Evolutionary conservation across 805 yeast genomes (phyloP), one percentile per base, ranked within the genome.

Genomic region (Blastobotrys americana): DNA sequence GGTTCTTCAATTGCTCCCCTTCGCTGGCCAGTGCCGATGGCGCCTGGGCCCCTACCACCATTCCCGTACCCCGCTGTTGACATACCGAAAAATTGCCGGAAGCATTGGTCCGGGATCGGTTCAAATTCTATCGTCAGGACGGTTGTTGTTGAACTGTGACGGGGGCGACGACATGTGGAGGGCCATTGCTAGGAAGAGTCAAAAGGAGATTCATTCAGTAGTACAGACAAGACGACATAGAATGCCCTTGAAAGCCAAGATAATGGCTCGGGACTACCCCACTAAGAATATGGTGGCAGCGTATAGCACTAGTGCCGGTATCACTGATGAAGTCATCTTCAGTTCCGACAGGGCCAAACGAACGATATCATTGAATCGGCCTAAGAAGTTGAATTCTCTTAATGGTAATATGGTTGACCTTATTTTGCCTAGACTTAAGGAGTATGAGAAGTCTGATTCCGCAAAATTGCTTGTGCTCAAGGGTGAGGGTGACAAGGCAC

Each of bases 351-450:
- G 79, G 55, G 75, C 79, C 40, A 79, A 93, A 9, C 77, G 96
- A 50, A 67, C 84, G 31, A 70, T 89, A 54, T 74, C 83, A 5
- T 71, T 90, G 52, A 86, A 90, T 69, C 76, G 97, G 48, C 81
- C 89, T 18, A 61, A 71, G 44, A 90, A 90, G 61, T 75, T 93
- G 58, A 93, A 90, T 67, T 90, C 97, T 3, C 70, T 90, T 54
- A 83, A 78, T 62, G 69, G 76, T 20, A 75, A 77, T 45, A 89
- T 90, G 95, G 78, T 86, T 48, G 61, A 71, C 27, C 72, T 77
- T 54, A 80, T 90, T 49, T 68, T 75, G 31, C 87, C 93, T 18
- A 76, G 95, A 33, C 67, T 88, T 49, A 60, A 73, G 38, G 96
- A 89, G 61, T 88, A 81, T 65, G 70, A 85, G 42, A 83, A 84